These are phyloP conservation scores for Starmera dryadoides DNA, from an alignment of 805 yeast species.

Conservation along the genomic window DNA sequence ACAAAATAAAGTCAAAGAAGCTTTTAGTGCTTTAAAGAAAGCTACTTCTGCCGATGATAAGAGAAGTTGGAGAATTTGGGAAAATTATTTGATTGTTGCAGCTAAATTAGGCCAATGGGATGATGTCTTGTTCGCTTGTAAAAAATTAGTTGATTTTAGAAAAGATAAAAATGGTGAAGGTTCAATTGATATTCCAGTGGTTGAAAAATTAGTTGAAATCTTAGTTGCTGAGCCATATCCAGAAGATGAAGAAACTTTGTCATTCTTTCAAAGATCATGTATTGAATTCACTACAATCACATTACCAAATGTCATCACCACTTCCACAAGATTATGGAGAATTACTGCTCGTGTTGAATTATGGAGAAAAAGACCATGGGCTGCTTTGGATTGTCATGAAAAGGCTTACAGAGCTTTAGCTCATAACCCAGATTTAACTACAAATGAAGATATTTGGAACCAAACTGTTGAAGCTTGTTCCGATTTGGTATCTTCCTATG, in stretches of 20 bases:
- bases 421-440: conserved; percentile 56
- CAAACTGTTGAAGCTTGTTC: conserved; percentile 72
- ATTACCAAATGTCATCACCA: conserved; percentile 64
- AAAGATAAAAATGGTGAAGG: conserved; percentile 52
- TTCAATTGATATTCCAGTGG: conserved; percentile 65
- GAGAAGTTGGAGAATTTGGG: conserved; percentile 86
- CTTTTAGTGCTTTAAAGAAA: conserved; percentile 75
- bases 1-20: conserved; percentile 61
- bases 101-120: conserved; percentile 81
- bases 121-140: conserved; percentile 75
- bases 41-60: conserved; percentile 70
- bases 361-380: conserved; percentile 88
- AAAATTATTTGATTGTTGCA: conserved; percentile 78
- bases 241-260: conserved; percentile 25
- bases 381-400: conserved; percentile 76
- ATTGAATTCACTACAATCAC: conserved; percentile 62
- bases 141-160: conserved; percentile 50
- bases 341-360: conserved; percentile 76
- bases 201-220: conserved; percentile 66
- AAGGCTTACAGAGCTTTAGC: conserved; percentile 71
- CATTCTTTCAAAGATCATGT: conserved; percentile 62
- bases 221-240: conserved; percentile 48
- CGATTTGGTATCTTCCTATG: conserved; percentile 81
- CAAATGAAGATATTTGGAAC: conserved; percentile 60
- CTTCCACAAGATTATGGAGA: conserved; percentile 63